Evolutionary conservation across 352 stramenopile species (phyloP), one percentile per base, ranked within the genome.

Genomic region (Globisporangium uncinulatum): DNA sequence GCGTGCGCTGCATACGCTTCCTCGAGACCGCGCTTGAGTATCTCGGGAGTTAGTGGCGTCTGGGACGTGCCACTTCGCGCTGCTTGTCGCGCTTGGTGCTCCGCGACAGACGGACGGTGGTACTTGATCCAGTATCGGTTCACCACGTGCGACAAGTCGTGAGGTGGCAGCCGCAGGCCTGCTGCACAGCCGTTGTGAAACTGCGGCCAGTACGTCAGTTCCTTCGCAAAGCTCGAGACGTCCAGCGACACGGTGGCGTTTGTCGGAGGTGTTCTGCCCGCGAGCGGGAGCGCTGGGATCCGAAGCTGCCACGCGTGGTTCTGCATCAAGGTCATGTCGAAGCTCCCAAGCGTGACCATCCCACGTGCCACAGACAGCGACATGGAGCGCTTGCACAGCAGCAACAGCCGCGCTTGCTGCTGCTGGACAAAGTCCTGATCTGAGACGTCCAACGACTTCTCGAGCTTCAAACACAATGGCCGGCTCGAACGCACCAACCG

Each of bases 141-240:
- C 17, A 99, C 92, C 15, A 90, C 78, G 20, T 66, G 73, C 24
- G 76, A 84, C n/a, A 89, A 57, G 65, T 91, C 78, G 20, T 70
- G 64, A 0, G 67, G 64, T 50, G 82, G 73, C 13, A 99, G 76
- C 6, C 93, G 78, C 21, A 99, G 75, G 6, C 91, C 95, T n/a
- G 94, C 96, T 6, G 96, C 96, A 39, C 97, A 97, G 21, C 96
- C 97, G 65, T 99, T 99, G 70, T 99, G 96, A 73, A 99, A 99
- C 62, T 99, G 92, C 24, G 96, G 94, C 97, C 97, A 99, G 55
- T 97, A 78, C 8, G 84, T 96, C 47, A 98, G 71, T 42, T 98
- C 96, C 57, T 92, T 91, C 2, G 76, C 74, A 53, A 90, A 85
- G 9, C 82, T 83, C 20, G 86, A 94, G 9, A 96, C 76, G 64